Percentiles rank a stretch among this genome's conserved stretches.
Evolutionary conservation across 2,329 filamentous ascomycete genomes (phyloP).

Genomic region (Beauveria rudraprayagi): DNA sequence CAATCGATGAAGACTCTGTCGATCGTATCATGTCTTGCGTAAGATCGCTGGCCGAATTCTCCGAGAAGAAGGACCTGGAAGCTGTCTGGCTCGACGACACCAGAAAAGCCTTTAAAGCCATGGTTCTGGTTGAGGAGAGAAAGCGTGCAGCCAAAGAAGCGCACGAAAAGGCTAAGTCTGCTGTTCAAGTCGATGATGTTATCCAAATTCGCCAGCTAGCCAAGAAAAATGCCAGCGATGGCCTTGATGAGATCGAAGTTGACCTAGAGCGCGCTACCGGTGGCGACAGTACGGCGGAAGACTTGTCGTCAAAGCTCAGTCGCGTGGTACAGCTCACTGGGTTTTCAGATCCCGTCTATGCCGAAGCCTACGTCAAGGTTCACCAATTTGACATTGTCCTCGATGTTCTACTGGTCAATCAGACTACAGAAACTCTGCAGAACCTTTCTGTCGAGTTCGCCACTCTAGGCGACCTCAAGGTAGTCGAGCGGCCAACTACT

Average conservation of each 20-base stretch:
- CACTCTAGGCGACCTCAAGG: conserved; percentile 95
- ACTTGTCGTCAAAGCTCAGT: conserved; percentile 87
- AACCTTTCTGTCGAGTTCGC: conserved; percentile 97
- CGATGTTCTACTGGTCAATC: conserved; percentile 93
- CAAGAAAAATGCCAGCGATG: conserved; percentile 80
- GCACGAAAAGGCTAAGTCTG: conserved; percentile 83
- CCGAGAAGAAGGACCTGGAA: conserved; percentile 82
- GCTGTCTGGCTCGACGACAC: conserved; percentile 92
- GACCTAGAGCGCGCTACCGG: conserved; percentile 93
- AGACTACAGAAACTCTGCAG: conserved; percentile 91
- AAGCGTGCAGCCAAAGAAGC: conserved; percentile 95
- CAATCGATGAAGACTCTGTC: conserved; percentile 96
- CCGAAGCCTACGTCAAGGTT: conserved; percentile 97
- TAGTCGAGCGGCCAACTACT: conserved; percentile 91
- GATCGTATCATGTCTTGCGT: conserved; percentile 98
- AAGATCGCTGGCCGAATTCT: conserved; percentile 82
- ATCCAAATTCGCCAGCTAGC: conserved; percentile 87
- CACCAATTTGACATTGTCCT: conserved; percentile 98
- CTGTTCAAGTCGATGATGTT: conserved; percentile 91
- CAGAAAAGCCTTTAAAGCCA: conserved; percentile 87
- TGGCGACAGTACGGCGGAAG: conserved; percentile 74
- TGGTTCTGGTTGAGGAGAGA: conserved; percentile 96
- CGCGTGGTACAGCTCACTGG: conserved; percentile 94
- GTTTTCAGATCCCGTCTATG: conserved; percentile 96
- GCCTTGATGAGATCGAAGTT: conserved; percentile 74